A percentile compares a stretch with the other conserved stretches of the same genome.
These are phyloP conservation scores for Tilletia walkeri DNA, from an alignment of 1,284 basidiomycete genomes.

Conservation along the genomic window DNA sequence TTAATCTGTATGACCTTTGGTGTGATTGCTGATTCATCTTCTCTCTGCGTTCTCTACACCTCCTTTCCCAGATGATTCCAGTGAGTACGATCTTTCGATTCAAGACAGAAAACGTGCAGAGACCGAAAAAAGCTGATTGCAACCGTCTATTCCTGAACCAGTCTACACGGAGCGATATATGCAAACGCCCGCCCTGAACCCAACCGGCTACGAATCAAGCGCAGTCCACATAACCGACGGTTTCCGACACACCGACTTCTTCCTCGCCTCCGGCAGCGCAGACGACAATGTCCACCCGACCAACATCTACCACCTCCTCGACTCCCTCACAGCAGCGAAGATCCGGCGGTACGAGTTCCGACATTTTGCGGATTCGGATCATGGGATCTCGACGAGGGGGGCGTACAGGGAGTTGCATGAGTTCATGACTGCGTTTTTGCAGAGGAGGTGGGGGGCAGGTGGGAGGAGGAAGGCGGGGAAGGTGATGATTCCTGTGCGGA, in stretches of 20 bases:
- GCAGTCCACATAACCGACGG: conserved; percentile 80
- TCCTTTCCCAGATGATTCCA: conserved; percentile 70
- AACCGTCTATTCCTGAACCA: conserved; percentile 43
- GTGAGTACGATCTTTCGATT: conserved; percentile 63
- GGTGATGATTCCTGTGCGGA: too few relatives aligned
- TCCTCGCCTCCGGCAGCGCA: conserved; percentile 75
- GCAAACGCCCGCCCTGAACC: conserved; percentile 75
- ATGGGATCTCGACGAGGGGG: conserved; percentile 70
- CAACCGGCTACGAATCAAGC: conserved; percentile 76
- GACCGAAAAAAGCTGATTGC: too few relatives aligned
- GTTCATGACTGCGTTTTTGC: conserved; percentile 77
- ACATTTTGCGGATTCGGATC: conserved; percentile 93
- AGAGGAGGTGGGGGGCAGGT: conserved; percentile 88
- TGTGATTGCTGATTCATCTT: background rate
- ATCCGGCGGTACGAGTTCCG: conserved; percentile 81
- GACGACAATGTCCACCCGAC: conserved; percentile 67
- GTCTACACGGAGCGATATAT: conserved; percentile 96
- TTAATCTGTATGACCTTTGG: background rate
- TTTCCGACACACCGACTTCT: conserved; percentile 74
- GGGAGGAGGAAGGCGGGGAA: conserved; percentile 59
- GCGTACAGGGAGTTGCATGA: conserved; percentile 81
- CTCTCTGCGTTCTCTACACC: background rate
- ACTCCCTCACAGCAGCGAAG: conserved; percentile 77
- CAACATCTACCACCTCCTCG: conserved; percentile 83
- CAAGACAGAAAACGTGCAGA: too few relatives aligned